A percentile compares a stretch with the other conserved stretches of the same genome.
phyloP scores from a whole-genome alignment of 176 grass and related monocot species.

The Stipa capillata region DNA sequence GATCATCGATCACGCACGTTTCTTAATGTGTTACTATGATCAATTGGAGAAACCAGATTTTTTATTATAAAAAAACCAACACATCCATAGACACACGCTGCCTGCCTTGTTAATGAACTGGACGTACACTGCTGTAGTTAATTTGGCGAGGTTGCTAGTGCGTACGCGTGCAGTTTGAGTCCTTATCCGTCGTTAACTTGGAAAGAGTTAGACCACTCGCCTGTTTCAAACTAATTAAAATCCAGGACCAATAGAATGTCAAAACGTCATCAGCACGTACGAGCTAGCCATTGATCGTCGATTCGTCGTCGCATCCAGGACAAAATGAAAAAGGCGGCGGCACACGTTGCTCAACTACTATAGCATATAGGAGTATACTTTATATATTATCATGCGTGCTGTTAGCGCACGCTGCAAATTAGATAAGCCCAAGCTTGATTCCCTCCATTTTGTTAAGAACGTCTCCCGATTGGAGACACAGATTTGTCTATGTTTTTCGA shows the following conservation, averaged over 20 bases:
- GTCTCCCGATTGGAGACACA: slow-evolving; percentile 27
- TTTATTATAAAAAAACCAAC: neutral
- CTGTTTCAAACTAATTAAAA: neutral
- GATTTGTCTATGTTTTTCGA: slow-evolving; percentile 20
- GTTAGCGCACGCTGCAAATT: neutral
- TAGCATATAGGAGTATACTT: too few relatives aligned
- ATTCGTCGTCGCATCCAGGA: too few relatives aligned
- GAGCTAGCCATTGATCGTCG: too few relatives aligned
- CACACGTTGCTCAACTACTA: neutral
- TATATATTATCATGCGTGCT: neutral
- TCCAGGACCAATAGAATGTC: neutral
- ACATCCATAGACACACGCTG: slow-evolving; percentile 8
- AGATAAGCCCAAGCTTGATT: neutral
- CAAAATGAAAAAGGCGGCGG: neutral
- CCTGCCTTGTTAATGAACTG: neutral
- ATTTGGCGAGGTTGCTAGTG: neutral
- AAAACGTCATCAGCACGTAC: slow-evolving; percentile 14
- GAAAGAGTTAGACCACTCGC: neutral
- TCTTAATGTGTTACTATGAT: neutral
- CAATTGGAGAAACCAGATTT: neutral
- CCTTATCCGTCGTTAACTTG: neutral
- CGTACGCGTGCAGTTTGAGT: neutral
- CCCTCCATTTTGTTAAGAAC: neutral
- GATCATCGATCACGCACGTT: neutral
- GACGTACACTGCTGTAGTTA: neutral